Base-by-base conservation (phyloP, 768 basidiomycete species). In the Boletus bicolor region DNA sequence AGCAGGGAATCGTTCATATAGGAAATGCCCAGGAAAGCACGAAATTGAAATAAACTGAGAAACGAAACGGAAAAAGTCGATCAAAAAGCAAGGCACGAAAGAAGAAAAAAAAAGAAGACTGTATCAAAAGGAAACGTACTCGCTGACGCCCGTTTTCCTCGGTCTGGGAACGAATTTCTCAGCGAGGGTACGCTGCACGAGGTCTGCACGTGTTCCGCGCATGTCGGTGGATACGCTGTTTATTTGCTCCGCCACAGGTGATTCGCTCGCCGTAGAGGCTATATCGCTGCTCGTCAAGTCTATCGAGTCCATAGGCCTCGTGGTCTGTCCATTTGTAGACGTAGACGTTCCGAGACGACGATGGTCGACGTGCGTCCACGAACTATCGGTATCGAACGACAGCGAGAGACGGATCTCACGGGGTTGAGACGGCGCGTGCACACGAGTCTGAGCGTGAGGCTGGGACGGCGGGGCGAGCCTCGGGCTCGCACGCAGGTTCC, bases 311-410 rank as follows among this genome's bases (percentile, higher is more conserved):
- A 50, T 58, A 3, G 47, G 57, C 52, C 50, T 56, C 44, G 38
- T 58, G 21, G 49, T 42, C 48, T 21, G 48, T 30, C 49, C 51
- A 32, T 58, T 51, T 36, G 50, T 15, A n/a, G 64, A 44, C 48
- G 41, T 44, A 39, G 62, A 53, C 34, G 19, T 19, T 56, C 59
- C 49, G 38, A 44, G 55, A 24, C 44, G 74, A 51, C 73, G 74
- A 30, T 79, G 72, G 58, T 81, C 80, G n/a, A 89, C 83, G 53
- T 83, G 84, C 21, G 87, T 89, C 88, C 88, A 89, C 5, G 84
- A 83, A 35, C 79, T 76, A 59, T 87, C 84, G 2, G 79, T 82
- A 55, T 82, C 82, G 17, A 70, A 53, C 15, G 67, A 65, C 19
- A 62, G 58, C 5, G 63, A 62, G 3, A 64, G 48, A 5, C 56